phyloP scores from a whole-genome alignment of 495 filamentous ascomycete species.

The Aspergillus bertholletiae region DNA sequence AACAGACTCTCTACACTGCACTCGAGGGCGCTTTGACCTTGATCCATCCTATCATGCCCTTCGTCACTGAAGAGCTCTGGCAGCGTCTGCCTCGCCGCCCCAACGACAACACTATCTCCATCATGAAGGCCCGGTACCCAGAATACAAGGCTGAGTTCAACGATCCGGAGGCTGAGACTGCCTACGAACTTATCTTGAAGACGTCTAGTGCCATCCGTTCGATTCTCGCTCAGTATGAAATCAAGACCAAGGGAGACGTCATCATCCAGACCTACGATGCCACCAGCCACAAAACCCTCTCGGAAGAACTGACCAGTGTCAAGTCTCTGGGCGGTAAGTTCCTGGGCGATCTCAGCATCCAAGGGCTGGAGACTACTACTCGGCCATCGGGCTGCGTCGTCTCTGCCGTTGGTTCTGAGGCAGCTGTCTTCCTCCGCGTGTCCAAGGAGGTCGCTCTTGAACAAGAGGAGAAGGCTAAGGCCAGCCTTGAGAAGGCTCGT shows the following conservation, averaged over 20 bases:
- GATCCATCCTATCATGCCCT: constrained; percentile 79
- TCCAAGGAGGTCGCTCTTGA: constrained; percentile 65
- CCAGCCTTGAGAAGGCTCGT: constrained; percentile 40
- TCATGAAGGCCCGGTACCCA: constrained; percentile 67
- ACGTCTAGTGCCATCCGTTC: constrained; percentile 55
- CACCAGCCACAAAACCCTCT: constrained; percentile 52
- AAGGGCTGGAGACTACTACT: constrained; percentile 44
- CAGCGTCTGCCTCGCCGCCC: constrained; percentile 67
- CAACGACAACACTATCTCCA: constrained; percentile 59
- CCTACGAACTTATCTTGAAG: constrained; percentile 64
- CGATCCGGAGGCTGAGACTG: constrained; percentile 53
- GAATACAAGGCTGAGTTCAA: constrained; percentile 51
- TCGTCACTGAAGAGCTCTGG: constrained; percentile 75
- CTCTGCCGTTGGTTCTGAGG: constrained; percentile 60
- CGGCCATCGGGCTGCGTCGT: constrained; percentile 69
- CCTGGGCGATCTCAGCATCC: constrained; percentile 47
- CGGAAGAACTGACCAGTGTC: constrained; percentile 55
- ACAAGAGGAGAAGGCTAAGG: constrained; percentile 59
- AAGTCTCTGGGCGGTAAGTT: constrained; percentile 63
- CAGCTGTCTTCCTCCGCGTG: constrained; percentile 68
- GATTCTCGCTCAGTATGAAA: constrained; percentile 53
- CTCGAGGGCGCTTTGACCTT: constrained; percentile 64
- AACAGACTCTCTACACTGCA: constrained; percentile 63
- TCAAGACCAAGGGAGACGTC: constrained; percentile 55
- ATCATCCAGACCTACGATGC: constrained; percentile 59